phyloP scores from a whole-genome alignment of 371 early-diverging fungal genomes.

The Neoconidiobolus thromboides region DNA sequence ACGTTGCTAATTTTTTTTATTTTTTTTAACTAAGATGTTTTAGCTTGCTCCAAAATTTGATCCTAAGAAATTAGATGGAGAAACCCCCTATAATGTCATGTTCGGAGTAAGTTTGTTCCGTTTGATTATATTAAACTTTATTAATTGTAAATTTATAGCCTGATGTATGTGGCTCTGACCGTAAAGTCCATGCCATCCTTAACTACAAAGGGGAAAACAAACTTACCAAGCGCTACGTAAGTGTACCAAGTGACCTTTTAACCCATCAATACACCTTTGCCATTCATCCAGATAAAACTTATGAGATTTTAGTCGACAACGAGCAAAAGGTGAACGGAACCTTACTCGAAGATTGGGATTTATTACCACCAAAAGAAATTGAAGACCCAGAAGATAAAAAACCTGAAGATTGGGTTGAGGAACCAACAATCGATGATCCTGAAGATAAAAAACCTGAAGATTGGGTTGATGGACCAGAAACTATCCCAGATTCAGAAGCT shows the following conservation, averaged over 20 bases:
- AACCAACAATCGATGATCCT: conserved; percentile 64
- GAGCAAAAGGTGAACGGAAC: conserved; percentile 38
- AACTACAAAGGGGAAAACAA: conserved; percentile 85
- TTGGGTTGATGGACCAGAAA: conserved; percentile 65
- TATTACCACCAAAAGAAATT: conserved; percentile 74
- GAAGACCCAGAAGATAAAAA: conserved; percentile 75
- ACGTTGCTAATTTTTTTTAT: conserved; percentile 8
- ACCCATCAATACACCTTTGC: conserved; percentile 82
- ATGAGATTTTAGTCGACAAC: conserved; percentile 39
- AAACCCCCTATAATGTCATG: conserved; percentile 86
- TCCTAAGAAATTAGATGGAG: conserved; percentile 61
- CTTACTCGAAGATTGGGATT: conserved; percentile 68
- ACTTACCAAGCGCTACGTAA: conserved; percentile 35
- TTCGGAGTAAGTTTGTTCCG: conserved; percentile 28
- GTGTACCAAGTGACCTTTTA: conserved; percentile 45
- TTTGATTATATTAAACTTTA: neutral
- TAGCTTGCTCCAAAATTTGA: conserved; percentile 21
- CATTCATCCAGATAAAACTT: conserved; percentile 40
- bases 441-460: conserved; percentile 78
- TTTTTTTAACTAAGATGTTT: conserved; percentile 6
- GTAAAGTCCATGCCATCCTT: conserved; percentile 89
- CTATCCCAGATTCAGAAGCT: conserved; percentile 68
- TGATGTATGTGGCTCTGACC: conserved; percentile 82
- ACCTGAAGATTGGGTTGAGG: conserved; percentile 60
- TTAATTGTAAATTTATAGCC: conserved; percentile 27